Conservation (phyloP, 2,329 filamentous ascomycete species). For the Trichothecium roseum region DNA sequence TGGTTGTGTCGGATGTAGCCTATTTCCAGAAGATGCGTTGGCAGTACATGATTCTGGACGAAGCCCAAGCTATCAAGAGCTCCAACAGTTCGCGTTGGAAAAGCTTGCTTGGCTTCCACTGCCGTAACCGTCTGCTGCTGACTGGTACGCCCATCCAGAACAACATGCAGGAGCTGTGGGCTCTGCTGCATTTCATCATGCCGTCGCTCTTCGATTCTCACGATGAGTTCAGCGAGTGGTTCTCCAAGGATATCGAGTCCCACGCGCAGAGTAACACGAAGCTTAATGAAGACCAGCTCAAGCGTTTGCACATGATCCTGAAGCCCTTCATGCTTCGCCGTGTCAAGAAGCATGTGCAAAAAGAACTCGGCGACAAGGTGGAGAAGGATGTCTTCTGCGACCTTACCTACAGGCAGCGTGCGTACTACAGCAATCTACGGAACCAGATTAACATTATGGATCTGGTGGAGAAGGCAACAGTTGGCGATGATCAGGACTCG, state of each 20-base stretch:
- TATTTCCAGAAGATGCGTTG: constrained; percentile 99
- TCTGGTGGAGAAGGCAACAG: constrained; percentile 90
- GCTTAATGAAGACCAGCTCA: constrained; percentile 94
- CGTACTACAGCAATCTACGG: constrained; percentile 82
- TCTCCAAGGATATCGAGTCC: constrained; percentile 92
- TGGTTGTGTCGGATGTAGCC: constrained; percentile 89
- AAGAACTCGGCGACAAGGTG: constrained; percentile 97
- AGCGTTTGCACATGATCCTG: constrained; percentile 94
- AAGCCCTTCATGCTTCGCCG: constrained; percentile 99
- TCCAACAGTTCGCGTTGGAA: constrained; percentile 96
- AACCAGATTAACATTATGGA: constrained; percentile 99
- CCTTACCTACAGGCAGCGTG: constrained; percentile 89
- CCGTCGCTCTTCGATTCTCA: constrained; percentile 94
- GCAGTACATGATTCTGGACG: constrained; percentile 99
- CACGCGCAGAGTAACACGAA: constrained; percentile 99
- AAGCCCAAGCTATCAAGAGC: constrained; percentile 98
- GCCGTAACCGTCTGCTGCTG: constrained; percentile 83
- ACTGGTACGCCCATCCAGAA: constrained; percentile 98
- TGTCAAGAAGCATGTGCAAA: constrained; percentile 99
- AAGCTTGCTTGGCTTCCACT: constrained; percentile 85
- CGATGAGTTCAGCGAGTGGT: constrained; percentile 90
- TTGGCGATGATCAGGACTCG: constrained; percentile 89
- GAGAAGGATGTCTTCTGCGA: constrained; percentile 95
- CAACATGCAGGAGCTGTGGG: constrained; percentile 99
- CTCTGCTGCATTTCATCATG: constrained; percentile 98